A percentile compares a stretch with the other conserved stretches of the same genome.
Evolutionary conservation across 768 basidiomycete genomes (phyloP).

Genomic region (Pisolithus microcarpus): DNA sequence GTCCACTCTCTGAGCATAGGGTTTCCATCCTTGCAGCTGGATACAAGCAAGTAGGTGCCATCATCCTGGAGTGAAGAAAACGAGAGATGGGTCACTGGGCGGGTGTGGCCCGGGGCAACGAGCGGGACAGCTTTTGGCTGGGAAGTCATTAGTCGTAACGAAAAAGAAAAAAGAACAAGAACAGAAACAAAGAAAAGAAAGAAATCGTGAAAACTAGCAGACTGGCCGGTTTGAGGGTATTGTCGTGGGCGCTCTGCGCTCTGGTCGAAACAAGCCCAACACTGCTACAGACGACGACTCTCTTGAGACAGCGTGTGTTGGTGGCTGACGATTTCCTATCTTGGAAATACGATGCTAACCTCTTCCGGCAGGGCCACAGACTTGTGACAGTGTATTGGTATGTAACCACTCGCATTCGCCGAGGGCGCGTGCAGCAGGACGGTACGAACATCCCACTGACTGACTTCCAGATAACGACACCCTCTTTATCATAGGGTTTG

Average conservation of each 20-base stretch:
- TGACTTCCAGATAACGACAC: too few relatives aligned
- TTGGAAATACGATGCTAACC: background rate
- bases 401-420: too few relatives aligned
- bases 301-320: background rate
- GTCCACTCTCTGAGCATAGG: constrained; percentile 97
- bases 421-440: too few relatives aligned
- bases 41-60: constrained; percentile 82
- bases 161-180: constrained; percentile 1
- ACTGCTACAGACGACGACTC: background rate
- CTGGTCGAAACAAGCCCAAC: constrained; percentile 20
- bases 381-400: too few relatives aligned
- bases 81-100: constrained; percentile 88
- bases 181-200: background rate
- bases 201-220: background rate
- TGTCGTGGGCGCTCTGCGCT: constrained; percentile 44
- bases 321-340: background rate
- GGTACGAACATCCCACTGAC: too few relatives aligned
- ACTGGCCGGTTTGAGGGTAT: constrained; percentile 6
- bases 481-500: too few relatives aligned
- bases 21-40: constrained; percentile 98
- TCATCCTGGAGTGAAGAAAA: constrained; percentile 86
- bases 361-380: too few relatives aligned
- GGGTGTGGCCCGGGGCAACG: constrained; percentile 79
- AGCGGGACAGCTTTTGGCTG: constrained; percentile 68
- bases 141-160: constrained; percentile 48